A percentile compares a stretch with the other conserved stretches of the same genome.
Conservation (phyloP, 192 early-diverging fungal species). For the Thoreauomyces humboldtii region DNA sequence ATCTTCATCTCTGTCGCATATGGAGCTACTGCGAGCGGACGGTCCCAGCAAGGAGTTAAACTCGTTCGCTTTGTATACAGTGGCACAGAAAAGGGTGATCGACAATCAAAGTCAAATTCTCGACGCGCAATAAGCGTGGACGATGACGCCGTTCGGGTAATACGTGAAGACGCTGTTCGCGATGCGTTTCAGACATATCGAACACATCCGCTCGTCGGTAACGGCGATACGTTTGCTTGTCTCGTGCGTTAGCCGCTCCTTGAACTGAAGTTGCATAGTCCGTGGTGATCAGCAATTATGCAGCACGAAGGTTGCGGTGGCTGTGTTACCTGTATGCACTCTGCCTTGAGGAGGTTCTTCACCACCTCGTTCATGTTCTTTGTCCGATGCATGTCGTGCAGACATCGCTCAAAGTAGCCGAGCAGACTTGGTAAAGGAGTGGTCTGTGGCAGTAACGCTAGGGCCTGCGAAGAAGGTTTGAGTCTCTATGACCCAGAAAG, state of each 20-base stretch:
- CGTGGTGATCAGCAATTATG: too few species aligned
- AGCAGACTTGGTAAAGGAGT: slow-evolving; percentile 45
- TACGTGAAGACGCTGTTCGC: slow-evolving; percentile 69
- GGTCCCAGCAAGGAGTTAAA: too few species aligned
- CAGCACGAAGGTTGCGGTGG: background rate
- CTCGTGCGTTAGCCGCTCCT: slow-evolving; percentile 62
- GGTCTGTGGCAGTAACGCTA: slow-evolving; percentile 48
- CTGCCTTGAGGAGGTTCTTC: slow-evolving; percentile 67
- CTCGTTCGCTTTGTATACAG: too few species aligned
- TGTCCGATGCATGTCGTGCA: slow-evolving; percentile 61
- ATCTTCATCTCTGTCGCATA: too few species aligned
- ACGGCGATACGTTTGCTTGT: slow-evolving; percentile 61
- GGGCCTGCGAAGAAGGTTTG: slow-evolving; percentile 35
- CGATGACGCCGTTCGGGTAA: slow-evolving; percentile 67
- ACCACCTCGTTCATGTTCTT: slow-evolving; percentile 65
- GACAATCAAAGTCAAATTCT: too few species aligned
- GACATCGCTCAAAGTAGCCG: slow-evolving; percentile 50
- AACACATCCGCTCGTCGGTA: slow-evolving; percentile 75
- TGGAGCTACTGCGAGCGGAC: too few species aligned
- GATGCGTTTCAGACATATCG: slow-evolving; percentile 51
- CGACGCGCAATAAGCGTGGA: slow-evolving; percentile 67
- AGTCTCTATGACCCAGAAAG: too few species aligned
- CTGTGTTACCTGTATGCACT: slow-evolving; percentile 55
- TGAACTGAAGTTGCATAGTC: too few species aligned
- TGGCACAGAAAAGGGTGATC: too few species aligned